Conservation (phyloP, 2,329 filamentous ascomycete species). For the Pseudogymnoascus sp. region DNA sequence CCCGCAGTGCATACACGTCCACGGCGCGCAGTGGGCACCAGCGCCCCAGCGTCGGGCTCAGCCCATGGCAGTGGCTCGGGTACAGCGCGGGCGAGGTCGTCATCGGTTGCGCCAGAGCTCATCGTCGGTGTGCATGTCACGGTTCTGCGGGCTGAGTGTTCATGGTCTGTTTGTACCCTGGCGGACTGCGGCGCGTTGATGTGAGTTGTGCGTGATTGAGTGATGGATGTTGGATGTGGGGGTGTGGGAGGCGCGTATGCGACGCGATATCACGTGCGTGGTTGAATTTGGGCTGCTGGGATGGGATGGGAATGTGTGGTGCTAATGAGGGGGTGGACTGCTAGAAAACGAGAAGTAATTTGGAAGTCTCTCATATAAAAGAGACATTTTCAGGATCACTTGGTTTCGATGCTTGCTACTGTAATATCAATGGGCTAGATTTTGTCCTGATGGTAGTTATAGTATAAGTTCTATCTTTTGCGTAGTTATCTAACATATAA, state of each 20-base stretch:
- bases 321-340: background rate
- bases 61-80: slow-evolving; percentile 54
- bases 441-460: background rate
- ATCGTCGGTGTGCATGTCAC: slow-evolving; percentile 8
- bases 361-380: background rate
- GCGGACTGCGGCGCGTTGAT: background rate
- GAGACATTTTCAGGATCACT: background rate
- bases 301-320: background rate
- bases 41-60: slow-evolving; percentile 50
- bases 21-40: slow-evolving; percentile 49
- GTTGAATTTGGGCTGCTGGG: background rate
- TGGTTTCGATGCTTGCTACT: background rate
- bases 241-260: background rate
- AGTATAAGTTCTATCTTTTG: background rate
- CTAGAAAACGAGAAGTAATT: background rate
- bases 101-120: slow-evolving; percentile 6
- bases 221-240: background rate
- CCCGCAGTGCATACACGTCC: slow-evolving; percentile 42
- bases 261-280: background rate
- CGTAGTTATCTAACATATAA: background rate
- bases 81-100: slow-evolving; percentile 35
- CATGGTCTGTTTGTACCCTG: background rate
- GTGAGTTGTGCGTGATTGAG: background rate
- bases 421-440: background rate
- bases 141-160: background rate